These are phyloP conservation scores for Vaccinium macrocarpon DNA, from an alignment of 148 eudicot species.

Conservation along the genomic window DNA sequence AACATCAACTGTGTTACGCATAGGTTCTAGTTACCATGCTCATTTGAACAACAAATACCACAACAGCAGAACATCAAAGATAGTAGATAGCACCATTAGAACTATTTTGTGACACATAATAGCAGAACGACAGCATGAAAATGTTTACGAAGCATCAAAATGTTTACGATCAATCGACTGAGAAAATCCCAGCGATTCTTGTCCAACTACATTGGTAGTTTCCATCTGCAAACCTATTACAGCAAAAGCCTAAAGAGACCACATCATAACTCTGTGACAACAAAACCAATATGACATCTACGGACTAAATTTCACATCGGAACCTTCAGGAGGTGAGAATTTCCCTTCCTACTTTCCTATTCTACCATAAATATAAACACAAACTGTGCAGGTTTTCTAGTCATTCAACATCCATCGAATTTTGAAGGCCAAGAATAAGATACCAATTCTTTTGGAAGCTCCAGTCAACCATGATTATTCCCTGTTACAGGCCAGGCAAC, in stretches of 20 bases:
- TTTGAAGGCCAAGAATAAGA: not conserved
- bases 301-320: constrained; percentile 26
- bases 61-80: not conserved
- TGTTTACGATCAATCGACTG: constrained; percentile 1
- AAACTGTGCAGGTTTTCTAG: constrained; percentile 12
- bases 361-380: constrained; percentile 21
- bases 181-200: constrained; percentile 4
- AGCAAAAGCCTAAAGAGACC: not conserved
- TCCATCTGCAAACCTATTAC: constrained; percentile 10
- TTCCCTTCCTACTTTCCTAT: constrained; percentile 15
- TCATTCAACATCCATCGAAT: constrained; percentile 1
- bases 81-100: not conserved
- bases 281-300: constrained; percentile 29
- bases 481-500: constrained; percentile 13
- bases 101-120: not conserved
- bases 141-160: constrained; percentile 11
- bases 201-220: not conserved
- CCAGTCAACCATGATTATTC: constrained; percentile 11
- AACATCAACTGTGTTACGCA: not conserved
- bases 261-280: constrained; percentile 15
- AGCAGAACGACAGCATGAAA: constrained; percentile 6
- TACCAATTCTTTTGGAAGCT: constrained; percentile 7
- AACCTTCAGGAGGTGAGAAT: constrained; percentile 14
- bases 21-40: not conserved
- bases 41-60: not conserved